Percentiles rank a stretch among this genome's conserved stretches.
phyloP scores from a whole-genome alignment of 352 stramenopile species.

The Hyaloperonospora brassicae region DNA sequence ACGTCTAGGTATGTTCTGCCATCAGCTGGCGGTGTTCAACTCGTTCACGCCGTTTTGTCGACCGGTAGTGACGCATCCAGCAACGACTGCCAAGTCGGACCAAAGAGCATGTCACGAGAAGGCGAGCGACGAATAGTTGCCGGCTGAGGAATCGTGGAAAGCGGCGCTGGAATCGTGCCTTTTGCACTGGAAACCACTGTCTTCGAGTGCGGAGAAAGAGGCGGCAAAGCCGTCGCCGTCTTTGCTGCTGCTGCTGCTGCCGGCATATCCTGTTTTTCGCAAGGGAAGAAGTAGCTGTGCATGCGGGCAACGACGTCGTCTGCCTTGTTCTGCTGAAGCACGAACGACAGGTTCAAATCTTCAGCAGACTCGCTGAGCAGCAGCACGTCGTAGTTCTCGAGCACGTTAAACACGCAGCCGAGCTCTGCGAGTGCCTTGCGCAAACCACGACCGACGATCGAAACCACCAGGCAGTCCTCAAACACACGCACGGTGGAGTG shows the following conservation, averaged over 20 bases:
- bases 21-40: conserved; percentile 1
- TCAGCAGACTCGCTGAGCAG: conserved; percentile 82
- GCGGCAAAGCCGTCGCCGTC: conserved; percentile 9
- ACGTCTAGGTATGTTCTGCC: conserved; percentile 11
- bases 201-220: conserved; percentile 17
- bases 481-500: conserved; percentile 76
- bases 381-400: conserved; percentile 79
- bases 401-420: conserved; percentile 74
- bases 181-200: conserved; percentile 10
- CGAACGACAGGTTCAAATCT: conserved; percentile 87
- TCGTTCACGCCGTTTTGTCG: conserved; percentile 22
- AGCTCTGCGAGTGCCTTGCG: conserved; percentile 77
- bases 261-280: conserved; percentile 6
- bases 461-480: conserved; percentile 77
- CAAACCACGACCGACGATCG: conserved; percentile 74
- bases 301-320: conserved; percentile 75
- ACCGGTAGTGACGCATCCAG: conserved; percentile 15
- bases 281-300: conserved; percentile 70
- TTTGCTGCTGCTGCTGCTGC: conserved; percentile 3
- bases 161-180: conserved; percentile 6
- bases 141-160: conserved; percentile 16
- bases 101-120: conserved; percentile 61
- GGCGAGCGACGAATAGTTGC: conserved; percentile 49
- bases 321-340: conserved; percentile 71
- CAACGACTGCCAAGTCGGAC: conserved; percentile 63